Evolutionary conservation across 2,329 filamentous ascomycete species (phyloP).

Genomic region (Penicillium sp.): DNA sequence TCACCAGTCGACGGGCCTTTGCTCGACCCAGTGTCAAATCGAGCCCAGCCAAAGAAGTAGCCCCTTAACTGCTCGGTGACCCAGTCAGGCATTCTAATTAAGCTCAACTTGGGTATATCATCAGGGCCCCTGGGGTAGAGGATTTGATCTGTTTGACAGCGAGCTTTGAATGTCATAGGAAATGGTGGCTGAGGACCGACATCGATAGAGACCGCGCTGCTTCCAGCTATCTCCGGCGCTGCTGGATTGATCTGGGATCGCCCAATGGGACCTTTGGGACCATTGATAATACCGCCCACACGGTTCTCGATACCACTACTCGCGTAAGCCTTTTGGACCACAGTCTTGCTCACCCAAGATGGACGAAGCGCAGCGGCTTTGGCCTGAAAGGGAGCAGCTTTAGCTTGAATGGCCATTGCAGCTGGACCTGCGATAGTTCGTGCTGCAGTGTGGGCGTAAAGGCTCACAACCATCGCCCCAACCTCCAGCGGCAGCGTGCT

Average conservation of each 20-base stretch:
- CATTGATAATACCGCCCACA: slow-evolving; percentile 33
- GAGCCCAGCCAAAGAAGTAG: slow-evolving; percentile 65
- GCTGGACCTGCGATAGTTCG: slow-evolving; percentile 26
- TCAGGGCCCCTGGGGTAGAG: slow-evolving; percentile 47
- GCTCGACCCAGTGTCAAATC: slow-evolving; percentile 32
- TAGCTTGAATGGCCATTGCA: slow-evolving; percentile 25
- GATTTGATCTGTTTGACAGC: slow-evolving; percentile 4
- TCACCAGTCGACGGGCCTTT: slow-evolving; percentile 37
- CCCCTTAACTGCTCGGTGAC: slow-evolving; percentile 57
- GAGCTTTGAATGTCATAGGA: slow-evolving; percentile 29
- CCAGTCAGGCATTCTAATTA: slow-evolving; percentile 53
- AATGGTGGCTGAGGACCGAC: slow-evolving; percentile 35
- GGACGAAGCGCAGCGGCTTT: slow-evolving; percentile 30
- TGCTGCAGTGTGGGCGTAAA: slow-evolving; percentile 42
- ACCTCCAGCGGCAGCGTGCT: slow-evolving; percentile 64
- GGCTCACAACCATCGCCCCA: slow-evolving; percentile 48
- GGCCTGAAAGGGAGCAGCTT: slow-evolving; percentile 27
- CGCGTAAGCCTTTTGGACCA: slow-evolving; percentile 34
- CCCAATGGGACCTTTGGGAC: slow-evolving; percentile 37
- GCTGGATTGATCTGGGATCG: slow-evolving; percentile 27
- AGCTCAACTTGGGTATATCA: slow-evolving; percentile 55
- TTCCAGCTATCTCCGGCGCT: slow-evolving; percentile 6
- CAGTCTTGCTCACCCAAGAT: slow-evolving; percentile 30
- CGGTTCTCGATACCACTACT: slow-evolving; percentile 29
- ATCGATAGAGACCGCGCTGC: slow-evolving; percentile 16